Conservation (phyloP, 805 yeast genomes). For the Myxozyma udenii region DNA sequence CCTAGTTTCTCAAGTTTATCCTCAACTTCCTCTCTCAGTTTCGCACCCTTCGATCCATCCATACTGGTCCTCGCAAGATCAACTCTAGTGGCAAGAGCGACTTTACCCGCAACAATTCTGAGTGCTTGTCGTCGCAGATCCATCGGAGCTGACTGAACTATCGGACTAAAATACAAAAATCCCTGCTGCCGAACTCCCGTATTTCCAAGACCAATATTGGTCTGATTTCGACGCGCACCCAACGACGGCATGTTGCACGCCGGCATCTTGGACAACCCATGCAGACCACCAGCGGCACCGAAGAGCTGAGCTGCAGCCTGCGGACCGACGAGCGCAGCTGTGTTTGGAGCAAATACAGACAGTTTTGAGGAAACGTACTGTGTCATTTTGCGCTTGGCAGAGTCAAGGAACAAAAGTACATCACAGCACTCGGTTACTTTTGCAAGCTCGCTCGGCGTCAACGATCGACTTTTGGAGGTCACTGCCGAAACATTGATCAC, state of each 20-base stretch:
- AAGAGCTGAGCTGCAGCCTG: conserved; percentile 69
- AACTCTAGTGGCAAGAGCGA: conserved; percentile 76
- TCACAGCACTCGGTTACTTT: conserved; percentile 48
- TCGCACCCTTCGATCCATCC: conserved; percentile 55
- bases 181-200: conserved; percentile 63
- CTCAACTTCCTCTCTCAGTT: conserved; percentile 59
- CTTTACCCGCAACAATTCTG: conserved; percentile 74
- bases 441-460: conserved; percentile 40
- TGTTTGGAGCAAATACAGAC: conserved; percentile 70
- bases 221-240: conserved; percentile 51
- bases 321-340: conserved; percentile 68
- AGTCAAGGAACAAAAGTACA: conserved; percentile 47
- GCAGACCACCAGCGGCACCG: conserved; percentile 65
- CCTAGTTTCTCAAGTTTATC: conserved; percentile 65
- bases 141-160: conserved; percentile 58
- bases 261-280: conserved; percentile 64
- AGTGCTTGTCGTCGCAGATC: conserved; percentile 65
- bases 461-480: conserved; percentile 42
- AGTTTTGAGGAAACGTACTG: conserved; percentile 57
- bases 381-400: conserved; percentile 46
- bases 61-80: conserved; percentile 52
- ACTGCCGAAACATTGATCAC: conserved; percentile 73
- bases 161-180: conserved; percentile 56
- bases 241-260: conserved; percentile 79
- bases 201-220: conserved; percentile 44